A percentile compares a stretch with the other conserved stretches of the same genome.
Conservation (phyloP, 2,329 filamentous ascomycete species). For the Sphaerulina musiva region DNA sequence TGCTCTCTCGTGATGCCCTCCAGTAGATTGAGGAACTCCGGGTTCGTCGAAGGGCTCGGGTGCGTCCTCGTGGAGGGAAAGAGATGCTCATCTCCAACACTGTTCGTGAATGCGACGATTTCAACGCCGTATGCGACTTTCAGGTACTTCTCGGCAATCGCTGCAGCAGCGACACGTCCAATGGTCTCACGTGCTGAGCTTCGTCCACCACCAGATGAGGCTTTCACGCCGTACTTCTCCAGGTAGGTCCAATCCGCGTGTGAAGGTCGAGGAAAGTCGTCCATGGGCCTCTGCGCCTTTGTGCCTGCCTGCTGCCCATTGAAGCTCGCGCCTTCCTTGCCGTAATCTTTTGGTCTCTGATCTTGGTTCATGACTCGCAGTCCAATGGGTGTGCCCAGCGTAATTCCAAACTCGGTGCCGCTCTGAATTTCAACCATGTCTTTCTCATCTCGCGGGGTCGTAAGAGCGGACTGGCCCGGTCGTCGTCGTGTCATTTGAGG, state of each 20-base stretch:
- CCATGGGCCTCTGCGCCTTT: constrained; percentile 61
- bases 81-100: constrained; percentile 72
- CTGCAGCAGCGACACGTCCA: constrained; percentile 78
- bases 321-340: constrained; percentile 40
- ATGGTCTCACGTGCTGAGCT: constrained; percentile 94
- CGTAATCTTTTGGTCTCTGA: constrained; percentile 87
- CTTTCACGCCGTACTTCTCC: constrained; percentile 94
- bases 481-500: constrained; percentile 86
- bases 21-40: constrained; percentile 68
- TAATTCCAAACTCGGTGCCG: constrained; percentile 82
- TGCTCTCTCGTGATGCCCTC: constrained; percentile 64
- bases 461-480: constrained; percentile 82
- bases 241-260: constrained; percentile 97
- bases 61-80: constrained; percentile 64
- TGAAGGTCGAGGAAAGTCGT: constrained; percentile 80
- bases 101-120: constrained; percentile 84
- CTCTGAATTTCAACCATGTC: constrained; percentile 89
- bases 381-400: constrained; percentile 82
- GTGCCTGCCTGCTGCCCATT: constrained; percentile 5
- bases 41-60: constrained; percentile 65
- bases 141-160: constrained; percentile 91
- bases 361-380: constrained; percentile 88
- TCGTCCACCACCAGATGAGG: constrained; percentile 80
- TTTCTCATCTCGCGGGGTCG: constrained; percentile 87
- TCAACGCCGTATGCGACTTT: constrained; percentile 73